phyloP scores from a whole-genome alignment of 805 yeast species.

The Candida tammaniensis region DNA sequence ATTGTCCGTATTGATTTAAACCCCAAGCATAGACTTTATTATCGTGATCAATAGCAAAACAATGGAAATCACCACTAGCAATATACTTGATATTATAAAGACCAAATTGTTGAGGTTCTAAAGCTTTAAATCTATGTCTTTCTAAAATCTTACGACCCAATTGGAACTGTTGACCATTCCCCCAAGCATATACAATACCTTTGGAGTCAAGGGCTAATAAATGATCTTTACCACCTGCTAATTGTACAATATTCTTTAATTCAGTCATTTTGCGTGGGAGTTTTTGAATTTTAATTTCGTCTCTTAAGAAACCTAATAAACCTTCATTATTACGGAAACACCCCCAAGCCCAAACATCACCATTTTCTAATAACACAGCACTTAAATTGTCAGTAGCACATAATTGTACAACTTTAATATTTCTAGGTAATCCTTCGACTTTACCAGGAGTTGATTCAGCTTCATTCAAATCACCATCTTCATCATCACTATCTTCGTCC shows the following conservation, averaged over 20 bases:
- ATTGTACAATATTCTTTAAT: constrained; percentile 68
- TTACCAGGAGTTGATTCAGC: constrained; percentile 84
- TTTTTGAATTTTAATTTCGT: constrained; percentile 56
- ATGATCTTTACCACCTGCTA: constrained; percentile 94
- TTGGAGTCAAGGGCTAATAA: constrained; percentile 75
- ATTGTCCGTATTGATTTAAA: constrained; percentile 93
- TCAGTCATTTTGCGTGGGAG: constrained; percentile 63
- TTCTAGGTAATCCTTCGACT: constrained; percentile 63
- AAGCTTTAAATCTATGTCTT: constrained; percentile 67
- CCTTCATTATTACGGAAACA: constrained; percentile 95
- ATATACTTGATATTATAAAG: constrained; percentile 73
- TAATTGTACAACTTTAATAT: constrained; percentile 63
- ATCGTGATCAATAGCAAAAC: constrained; percentile 80
- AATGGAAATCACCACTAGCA: constrained; percentile 93
- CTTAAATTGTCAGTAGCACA: constrained; percentile 93
- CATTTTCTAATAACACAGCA: constrained; percentile 72
- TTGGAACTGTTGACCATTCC: constrained; percentile 91
- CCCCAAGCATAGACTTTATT: constrained; percentile 90
- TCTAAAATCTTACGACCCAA: constrained; percentile 83
- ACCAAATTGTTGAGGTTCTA: constrained; percentile 83
- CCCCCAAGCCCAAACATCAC: constrained; percentile 97
- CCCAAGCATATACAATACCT: constrained; percentile 96
- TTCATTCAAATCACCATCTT: constrained; percentile 84
- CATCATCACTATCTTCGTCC: constrained; percentile 52
- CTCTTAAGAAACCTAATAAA: constrained; percentile 71